Percentiles rank a stretch among this genome's conserved stretches.
Evolutionary conservation across 2,329 filamentous ascomycete species (phyloP).

Genomic region (Claviceps pazoutovae): DNA sequence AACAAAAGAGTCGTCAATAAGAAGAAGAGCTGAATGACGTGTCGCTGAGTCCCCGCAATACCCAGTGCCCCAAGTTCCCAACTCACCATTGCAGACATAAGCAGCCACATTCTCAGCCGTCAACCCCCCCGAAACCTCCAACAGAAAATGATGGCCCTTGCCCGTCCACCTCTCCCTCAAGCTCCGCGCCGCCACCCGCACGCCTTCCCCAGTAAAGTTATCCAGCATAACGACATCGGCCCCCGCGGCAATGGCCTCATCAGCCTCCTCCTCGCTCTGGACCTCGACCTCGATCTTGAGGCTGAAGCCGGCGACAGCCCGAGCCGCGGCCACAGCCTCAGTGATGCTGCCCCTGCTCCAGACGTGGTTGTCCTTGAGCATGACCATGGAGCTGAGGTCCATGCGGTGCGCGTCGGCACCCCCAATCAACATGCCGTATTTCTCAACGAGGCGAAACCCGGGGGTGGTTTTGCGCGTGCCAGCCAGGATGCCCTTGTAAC

Average conservation of each 20-base stretch:
- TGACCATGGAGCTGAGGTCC: slow-evolving; percentile 88
- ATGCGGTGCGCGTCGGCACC: slow-evolving; percentile 86
- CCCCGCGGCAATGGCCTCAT: slow-evolving; percentile 80
- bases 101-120: slow-evolving; percentile 68
- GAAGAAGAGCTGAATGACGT: too few relatives aligned
- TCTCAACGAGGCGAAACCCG: slow-evolving; percentile 88
- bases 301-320: slow-evolving; percentile 72
- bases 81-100: slow-evolving; percentile 63
- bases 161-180: slow-evolving; percentile 72
- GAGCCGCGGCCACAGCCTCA: slow-evolving; percentile 71
- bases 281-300: slow-evolving; percentile 96
- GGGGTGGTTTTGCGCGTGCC: slow-evolving; percentile 96
- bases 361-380: slow-evolving; percentile 98
- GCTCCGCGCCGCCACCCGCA: slow-evolving; percentile 58
- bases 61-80: too few relatives aligned
- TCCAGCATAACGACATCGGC: slow-evolving; percentile 97
- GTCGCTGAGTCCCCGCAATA: too few relatives aligned
- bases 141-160: slow-evolving; percentile 51
- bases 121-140: slow-evolving; percentile 88
- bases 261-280: slow-evolving; percentile 72
- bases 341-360: slow-evolving; percentile 83
- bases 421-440: slow-evolving; percentile 93
- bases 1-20: too few relatives aligned
- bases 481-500: slow-evolving; percentile 74
- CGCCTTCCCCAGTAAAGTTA: slow-evolving; percentile 74